These are phyloP conservation scores for Gossypium schwendimanii DNA, from an alignment of 441 rosid genomes.

Conservation along the genomic window DNA sequence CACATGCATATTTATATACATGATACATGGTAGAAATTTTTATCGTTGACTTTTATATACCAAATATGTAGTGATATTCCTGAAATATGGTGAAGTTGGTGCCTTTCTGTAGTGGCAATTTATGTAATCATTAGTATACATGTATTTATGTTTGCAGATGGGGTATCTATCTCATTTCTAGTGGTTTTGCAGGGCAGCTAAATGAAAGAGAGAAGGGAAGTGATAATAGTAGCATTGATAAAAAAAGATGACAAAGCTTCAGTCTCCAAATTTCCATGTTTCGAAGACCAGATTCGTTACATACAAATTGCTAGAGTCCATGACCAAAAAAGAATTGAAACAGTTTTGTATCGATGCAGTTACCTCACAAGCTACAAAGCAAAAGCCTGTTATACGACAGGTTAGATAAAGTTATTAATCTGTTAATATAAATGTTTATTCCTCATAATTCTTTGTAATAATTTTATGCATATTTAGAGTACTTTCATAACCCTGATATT, in stretches of 20 bases:
- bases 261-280: conserved; percentile 87
- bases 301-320: conserved; percentile 71
- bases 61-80: not conserved
- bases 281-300: conserved; percentile 69
- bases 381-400: conserved; percentile 74
- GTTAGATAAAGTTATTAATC: conserved; percentile 27
- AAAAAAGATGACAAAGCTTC: conserved; percentile 76
- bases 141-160: not conserved
- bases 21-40: not conserved
- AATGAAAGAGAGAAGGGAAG: conserved; percentile 38
- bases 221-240: conserved; percentile 51
- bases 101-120: not conserved
- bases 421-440: not conserved
- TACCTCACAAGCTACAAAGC: conserved; percentile 82
- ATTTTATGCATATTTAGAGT: conserved; percentile 4
- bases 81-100: not conserved
- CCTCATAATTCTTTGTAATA: not conserved
- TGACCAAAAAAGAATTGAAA: conserved; percentile 59
- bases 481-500: conserved; percentile 2
- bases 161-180: not conserved
- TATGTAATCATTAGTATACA: not conserved
- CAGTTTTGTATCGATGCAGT: conserved; percentile 69
- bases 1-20: not conserved
- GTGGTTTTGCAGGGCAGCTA: conserved; percentile 40
- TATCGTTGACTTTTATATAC: not conserved